Conservation (phyloP, 2,329 filamentous ascomycete species). For the Fusarium clavum region DNA sequence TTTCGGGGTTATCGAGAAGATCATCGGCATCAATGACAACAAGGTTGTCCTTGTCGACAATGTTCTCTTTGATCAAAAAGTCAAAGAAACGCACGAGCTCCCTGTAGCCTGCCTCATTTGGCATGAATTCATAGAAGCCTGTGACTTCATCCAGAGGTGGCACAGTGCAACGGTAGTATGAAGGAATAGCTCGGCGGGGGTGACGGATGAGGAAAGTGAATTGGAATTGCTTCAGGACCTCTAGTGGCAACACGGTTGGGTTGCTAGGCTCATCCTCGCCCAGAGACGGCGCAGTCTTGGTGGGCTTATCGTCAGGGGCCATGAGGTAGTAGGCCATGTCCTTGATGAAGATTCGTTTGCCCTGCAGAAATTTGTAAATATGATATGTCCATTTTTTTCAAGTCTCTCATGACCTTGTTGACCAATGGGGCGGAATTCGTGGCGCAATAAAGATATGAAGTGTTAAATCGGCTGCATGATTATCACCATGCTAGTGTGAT, state of each 20-base stretch:
- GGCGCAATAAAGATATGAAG: slow-evolving; percentile 8
- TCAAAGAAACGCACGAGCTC: slow-evolving; percentile 91
- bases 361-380: slow-evolving; percentile 62
- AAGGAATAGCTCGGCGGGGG: slow-evolving; percentile 90
- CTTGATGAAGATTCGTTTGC: slow-evolving; percentile 96
- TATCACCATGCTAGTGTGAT: neutral
- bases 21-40: slow-evolving; percentile 96
- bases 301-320: slow-evolving; percentile 75
- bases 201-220: slow-evolving; percentile 98
- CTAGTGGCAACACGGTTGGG: slow-evolving; percentile 84
- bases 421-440: neutral
- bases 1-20: slow-evolving; percentile 84
- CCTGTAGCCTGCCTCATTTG: slow-evolving; percentile 87
- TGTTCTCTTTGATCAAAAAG: slow-evolving; percentile 75
- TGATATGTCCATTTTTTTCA: neutral
- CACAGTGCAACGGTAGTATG: slow-evolving; percentile 93
- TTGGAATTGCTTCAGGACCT: slow-evolving; percentile 82
- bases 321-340: slow-evolving; percentile 95
- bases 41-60: slow-evolving; percentile 79
- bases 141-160: slow-evolving; percentile 86
- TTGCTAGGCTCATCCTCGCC: slow-evolving; percentile 75
- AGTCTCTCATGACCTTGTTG: neutral
- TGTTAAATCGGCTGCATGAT: slow-evolving; percentile 5
- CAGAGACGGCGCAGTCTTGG: slow-evolving; percentile 83
- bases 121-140: slow-evolving; percentile 87